phyloP scores from a whole-genome alignment of 2,329 filamentous ascomycete species.

The Cylindrodendrum hubeiense region DNA sequence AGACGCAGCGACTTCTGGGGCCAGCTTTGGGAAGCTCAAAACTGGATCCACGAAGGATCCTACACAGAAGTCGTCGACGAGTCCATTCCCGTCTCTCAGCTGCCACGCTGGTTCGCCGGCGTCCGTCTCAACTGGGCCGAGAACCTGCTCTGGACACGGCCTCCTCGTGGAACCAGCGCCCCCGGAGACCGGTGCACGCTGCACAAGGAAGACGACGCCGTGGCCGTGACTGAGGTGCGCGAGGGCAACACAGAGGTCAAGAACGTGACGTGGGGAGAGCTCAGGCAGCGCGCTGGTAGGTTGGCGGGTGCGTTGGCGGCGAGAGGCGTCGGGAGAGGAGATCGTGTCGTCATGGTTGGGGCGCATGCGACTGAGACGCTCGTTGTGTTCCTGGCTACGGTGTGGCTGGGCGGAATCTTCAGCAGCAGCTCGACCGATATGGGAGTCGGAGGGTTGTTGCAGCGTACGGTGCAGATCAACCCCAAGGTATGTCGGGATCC shows the following conservation, averaged over 20 bases:
- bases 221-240: constrained; percentile 79
- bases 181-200: constrained; percentile 61
- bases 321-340: constrained; percentile 76
- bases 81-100: constrained; percentile 73
- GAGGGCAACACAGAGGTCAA: constrained; percentile 71
- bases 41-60: constrained; percentile 73
- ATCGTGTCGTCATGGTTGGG: constrained; percentile 81
- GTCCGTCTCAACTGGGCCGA: constrained; percentile 82
- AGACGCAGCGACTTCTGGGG: constrained; percentile 74
- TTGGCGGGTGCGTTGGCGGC: constrained; percentile 76
- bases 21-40: constrained; percentile 70
- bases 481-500: constrained; percentile 65
- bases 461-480: constrained; percentile 79
- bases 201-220: constrained; percentile 77
- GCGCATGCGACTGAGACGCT: constrained; percentile 82
- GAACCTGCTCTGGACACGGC: constrained; percentile 77
- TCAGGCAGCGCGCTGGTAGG: constrained; percentile 69
- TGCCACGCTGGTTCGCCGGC: constrained; percentile 84
- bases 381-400: constrained; percentile 76
- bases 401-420: constrained; percentile 80
- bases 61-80: constrained; percentile 76
- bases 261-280: constrained; percentile 75
- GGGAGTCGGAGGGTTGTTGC: constrained; percentile 82
- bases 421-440: constrained; percentile 85
- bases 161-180: constrained; percentile 48